Conservation (phyloP, 1,284 basidiomycete genomes). For the Rhodotorula sp. region DNA sequence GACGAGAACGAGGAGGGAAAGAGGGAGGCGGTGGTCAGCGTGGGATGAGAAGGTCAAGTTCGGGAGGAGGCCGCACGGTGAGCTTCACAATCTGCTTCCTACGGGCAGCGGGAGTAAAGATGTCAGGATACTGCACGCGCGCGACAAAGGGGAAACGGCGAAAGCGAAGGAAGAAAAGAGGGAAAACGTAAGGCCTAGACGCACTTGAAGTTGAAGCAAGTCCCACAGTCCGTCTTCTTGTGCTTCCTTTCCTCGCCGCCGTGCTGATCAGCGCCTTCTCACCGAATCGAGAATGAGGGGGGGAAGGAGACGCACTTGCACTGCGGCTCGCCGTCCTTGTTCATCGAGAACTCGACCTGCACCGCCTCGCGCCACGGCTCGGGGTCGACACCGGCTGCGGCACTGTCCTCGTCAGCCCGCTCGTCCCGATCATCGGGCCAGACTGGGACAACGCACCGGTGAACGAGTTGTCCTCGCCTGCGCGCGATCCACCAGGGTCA, state of each 20-base stretch:
- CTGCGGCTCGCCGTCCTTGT: slow-evolving; percentile 29
- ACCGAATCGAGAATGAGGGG: too few relatives aligned
- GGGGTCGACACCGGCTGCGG: slow-evolving; percentile 12
- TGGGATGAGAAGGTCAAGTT: neutral
- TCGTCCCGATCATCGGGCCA: neutral
- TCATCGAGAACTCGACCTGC: slow-evolving; percentile 25
- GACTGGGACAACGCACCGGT: slow-evolving; percentile 9
- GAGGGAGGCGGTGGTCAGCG: neutral
- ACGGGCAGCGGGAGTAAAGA: neutral
- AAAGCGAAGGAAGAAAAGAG: neutral
- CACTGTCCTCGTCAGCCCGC: neutral
- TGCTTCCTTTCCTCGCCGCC: slow-evolving; percentile 10
- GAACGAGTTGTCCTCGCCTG: slow-evolving; percentile 36
- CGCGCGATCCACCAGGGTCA: neutral
- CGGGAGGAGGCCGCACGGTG: neutral
- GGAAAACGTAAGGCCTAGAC: neutral
- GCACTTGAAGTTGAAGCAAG: slow-evolving; percentile 26
- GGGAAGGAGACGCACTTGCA: slow-evolving; percentile 19
- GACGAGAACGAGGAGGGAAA: neutral
- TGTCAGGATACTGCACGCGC: too few relatives aligned
- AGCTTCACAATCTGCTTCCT: slow-evolving; percentile 36
- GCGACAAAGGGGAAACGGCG: neutral
- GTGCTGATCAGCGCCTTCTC: neutral
- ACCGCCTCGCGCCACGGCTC: slow-evolving; percentile 14
- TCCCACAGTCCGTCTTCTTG: slow-evolving; percentile 27